Percentiles rank a stretch among this genome's conserved stretches.
Conservation (phyloP, 129 eudicot genomes). For the Oenanthe sinensis region DNA sequence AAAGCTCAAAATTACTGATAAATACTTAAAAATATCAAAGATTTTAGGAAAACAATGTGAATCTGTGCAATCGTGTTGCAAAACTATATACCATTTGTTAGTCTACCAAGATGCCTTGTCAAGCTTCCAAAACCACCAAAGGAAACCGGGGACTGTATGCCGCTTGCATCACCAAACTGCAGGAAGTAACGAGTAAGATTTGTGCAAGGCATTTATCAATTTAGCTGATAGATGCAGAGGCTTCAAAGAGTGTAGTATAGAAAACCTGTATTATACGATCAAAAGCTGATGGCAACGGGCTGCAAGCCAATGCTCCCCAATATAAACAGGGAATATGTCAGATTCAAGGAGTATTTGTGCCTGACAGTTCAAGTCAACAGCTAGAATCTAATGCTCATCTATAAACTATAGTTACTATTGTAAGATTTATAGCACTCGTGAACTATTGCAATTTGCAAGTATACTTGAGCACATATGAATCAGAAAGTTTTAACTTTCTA, state of each 20-base stretch:
- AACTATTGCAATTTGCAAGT: background rate
- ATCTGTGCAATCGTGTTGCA: background rate
- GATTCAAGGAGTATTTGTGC: conserved; percentile 9
- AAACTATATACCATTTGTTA: conserved; percentile 55
- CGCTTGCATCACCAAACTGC: conserved; percentile 99
- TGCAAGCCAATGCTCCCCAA: conserved; percentile 27
- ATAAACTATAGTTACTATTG: background rate
- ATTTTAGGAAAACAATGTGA: background rate
- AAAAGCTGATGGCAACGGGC: conserved; percentile 94
- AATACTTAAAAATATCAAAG: background rate
- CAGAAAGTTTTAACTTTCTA: background rate
- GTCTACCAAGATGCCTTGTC: conserved; percentile 89
- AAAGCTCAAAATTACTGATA: background rate
- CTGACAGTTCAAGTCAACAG: conserved; percentile 1
- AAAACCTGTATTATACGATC: conserved; percentile 87
- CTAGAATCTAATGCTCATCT: background rate
- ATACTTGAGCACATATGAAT: background rate
- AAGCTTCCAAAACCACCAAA: conserved; percentile 99
- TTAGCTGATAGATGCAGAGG: conserved; percentile 13
- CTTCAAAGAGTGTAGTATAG: conserved; percentile 20
- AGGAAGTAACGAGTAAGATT: conserved; percentile 21
- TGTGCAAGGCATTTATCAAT: conserved; percentile 12
- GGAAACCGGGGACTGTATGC: conserved; percentile 96
- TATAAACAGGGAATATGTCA: conserved; percentile 14
- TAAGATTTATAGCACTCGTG: background rate